These are phyloP conservation scores for Neurospora pannonica DNA, from an alignment of 495 filamentous ascomycete species.

Conservation along the genomic window DNA sequence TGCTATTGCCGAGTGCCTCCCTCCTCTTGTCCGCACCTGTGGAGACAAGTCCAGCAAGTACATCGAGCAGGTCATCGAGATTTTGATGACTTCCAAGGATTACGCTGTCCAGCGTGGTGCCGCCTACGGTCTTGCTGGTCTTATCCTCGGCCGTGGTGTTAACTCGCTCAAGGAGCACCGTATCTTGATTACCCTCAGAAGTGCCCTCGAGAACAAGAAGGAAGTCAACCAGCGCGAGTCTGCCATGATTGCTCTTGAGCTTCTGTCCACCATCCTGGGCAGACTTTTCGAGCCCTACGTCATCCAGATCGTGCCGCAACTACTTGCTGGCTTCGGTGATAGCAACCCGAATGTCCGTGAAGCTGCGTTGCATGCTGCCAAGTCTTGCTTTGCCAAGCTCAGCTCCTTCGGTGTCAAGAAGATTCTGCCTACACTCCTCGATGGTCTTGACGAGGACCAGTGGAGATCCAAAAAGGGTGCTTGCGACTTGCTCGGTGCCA, in stretches of 20 bases:
- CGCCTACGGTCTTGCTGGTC: constrained; percentile 87
- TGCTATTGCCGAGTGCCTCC: constrained; percentile 86
- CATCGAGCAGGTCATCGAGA: constrained; percentile 68
- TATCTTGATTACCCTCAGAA: constrained; percentile 68
- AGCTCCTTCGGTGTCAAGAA: constrained; percentile 95
- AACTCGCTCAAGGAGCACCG: constrained; percentile 75
- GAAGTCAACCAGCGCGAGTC: constrained; percentile 82
- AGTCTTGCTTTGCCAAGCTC: constrained; percentile 84
- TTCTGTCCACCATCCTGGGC: constrained; percentile 75
- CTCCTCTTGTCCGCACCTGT: constrained; percentile 74
- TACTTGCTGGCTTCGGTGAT: constrained; percentile 85
- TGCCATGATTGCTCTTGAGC: constrained; percentile 80
- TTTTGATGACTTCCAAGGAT: constrained; percentile 71
- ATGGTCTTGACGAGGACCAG: constrained; percentile 88
- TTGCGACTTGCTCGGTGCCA: constrained; percentile 89
- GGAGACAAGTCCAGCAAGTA: constrained; percentile 69
- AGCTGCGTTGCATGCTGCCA: constrained; percentile 83
- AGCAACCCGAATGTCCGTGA: constrained; percentile 80
- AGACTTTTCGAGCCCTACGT: constrained; percentile 91
- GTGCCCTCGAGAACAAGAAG: constrained; percentile 83
- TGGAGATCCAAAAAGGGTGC: constrained; percentile 98
- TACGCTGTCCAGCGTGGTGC: constrained; percentile 88
- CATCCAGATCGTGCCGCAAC: constrained; percentile 86
- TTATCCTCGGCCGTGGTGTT: constrained; percentile 78
- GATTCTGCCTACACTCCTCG: constrained; percentile 81